A percentile compares a stretch with the other conserved stretches of the same genome.
Conservation (phyloP, 2,329 filamentous ascomycete species). For the Talaromyces atroroseus region DNA sequence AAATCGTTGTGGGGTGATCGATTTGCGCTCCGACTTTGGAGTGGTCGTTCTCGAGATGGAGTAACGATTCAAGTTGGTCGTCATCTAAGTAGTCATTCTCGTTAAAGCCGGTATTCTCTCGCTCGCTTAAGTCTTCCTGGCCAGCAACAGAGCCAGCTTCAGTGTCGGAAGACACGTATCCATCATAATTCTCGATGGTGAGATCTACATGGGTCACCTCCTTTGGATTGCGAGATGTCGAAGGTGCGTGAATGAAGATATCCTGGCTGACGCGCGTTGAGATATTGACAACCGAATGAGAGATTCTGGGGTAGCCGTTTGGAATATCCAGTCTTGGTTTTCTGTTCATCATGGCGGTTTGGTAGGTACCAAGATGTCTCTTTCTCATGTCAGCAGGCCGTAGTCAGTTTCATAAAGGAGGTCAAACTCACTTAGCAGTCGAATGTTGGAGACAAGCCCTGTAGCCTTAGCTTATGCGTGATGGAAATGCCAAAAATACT, state of each 20-base stretch:
- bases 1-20: background rate
- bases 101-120: conserved; percentile 4
- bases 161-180: background rate
- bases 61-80: conserved; percentile 19
- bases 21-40: background rate
- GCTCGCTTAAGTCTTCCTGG: background rate
- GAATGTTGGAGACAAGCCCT: background rate
- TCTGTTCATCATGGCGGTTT: background rate
- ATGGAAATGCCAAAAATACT: no score
- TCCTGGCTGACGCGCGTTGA: background rate
- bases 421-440: background rate
- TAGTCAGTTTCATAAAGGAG: background rate
- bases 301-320: background rate
- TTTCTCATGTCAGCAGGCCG: background rate
- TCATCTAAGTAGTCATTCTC: conserved; percentile 24
- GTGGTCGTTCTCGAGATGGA: conserved; percentile 17
- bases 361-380: background rate
- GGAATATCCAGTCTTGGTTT: background rate
- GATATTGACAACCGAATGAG: background rate
- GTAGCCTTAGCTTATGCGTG: no score
- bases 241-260: background rate
- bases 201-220: background rate
- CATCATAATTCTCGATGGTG: conserved; percentile 1
- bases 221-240: background rate
- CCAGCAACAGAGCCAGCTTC: conserved; percentile 1